These are phyloP conservation scores for Starmerella geochares DNA, from an alignment of 805 yeast species.

Conservation along the genomic window DNA sequence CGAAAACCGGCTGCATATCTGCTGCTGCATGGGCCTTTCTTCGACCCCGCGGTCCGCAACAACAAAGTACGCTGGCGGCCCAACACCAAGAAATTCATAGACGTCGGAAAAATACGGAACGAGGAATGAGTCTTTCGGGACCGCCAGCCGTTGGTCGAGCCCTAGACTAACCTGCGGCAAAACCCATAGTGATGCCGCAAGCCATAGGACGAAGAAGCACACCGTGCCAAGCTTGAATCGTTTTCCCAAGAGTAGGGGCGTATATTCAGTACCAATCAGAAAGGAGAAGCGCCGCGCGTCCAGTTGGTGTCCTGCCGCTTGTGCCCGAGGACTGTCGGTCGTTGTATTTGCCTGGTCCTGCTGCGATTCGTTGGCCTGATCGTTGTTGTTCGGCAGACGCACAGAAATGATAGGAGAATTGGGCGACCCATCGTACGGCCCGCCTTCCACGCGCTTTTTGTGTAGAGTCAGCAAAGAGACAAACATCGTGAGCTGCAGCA, in stretches of 20 bases:
- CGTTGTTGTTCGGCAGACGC: background rate
- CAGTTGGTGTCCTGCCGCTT: slow-evolving; percentile 6
- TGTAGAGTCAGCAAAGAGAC: slow-evolving; percentile 51
- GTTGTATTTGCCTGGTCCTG: background rate
- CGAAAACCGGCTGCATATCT: slow-evolving; percentile 78
- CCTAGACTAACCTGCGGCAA: slow-evolving; percentile 68
- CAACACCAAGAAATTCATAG: slow-evolving; percentile 63
- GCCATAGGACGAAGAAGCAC: slow-evolving; percentile 47
- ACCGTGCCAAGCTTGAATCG: slow-evolving; percentile 42
- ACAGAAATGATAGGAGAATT: background rate
- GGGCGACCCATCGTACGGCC: background rate
- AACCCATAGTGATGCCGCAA: slow-evolving; percentile 57
- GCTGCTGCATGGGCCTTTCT: slow-evolving; percentile 49
- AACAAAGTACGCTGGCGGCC: slow-evolving; percentile 87
- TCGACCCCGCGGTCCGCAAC: slow-evolving; percentile 61
- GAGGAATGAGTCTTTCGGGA: slow-evolving; percentile 74
- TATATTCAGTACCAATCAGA: slow-evolving; percentile 43
- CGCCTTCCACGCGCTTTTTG: slow-evolving; percentile 10
- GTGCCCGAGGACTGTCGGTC: slow-evolving; percentile 6
- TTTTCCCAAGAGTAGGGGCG: slow-evolving; percentile 47
- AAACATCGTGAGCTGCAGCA: slow-evolving; percentile 73
- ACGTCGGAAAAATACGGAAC: slow-evolving; percentile 71
- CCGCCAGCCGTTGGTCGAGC: slow-evolving; percentile 78
- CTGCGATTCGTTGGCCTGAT: background rate
- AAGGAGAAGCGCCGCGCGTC: slow-evolving; percentile 18